A percentile compares a stretch with the other conserved stretches of the same genome.
Evolutionary conservation across 371 early-diverging fungal species (phyloP).

Genomic region (Capillidium heterosporum): DNA sequence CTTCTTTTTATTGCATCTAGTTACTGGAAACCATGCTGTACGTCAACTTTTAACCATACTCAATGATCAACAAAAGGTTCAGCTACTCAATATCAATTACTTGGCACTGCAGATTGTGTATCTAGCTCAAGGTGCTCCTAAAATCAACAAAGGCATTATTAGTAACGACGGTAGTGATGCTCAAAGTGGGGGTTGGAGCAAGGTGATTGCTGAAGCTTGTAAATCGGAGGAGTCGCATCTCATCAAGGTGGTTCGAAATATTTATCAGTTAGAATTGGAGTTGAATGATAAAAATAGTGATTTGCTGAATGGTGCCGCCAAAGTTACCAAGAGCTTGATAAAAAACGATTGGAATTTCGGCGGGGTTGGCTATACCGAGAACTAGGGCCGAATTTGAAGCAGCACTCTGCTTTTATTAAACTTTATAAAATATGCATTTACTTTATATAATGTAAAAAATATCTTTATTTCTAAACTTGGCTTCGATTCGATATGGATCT

Average conservation of each 20-base stretch:
- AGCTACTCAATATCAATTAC: conserved; percentile 1
- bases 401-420: too few species aligned
- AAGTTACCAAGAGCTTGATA: neutral
- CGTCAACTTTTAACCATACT: neutral
- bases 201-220: neutral
- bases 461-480: too few species aligned
- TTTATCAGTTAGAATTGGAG: neutral
- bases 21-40: conserved; percentile 4
- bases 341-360: neutral
- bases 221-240: neutral
- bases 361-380: neutral
- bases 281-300: neutral
- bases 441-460: too few species aligned
- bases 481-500: too few species aligned
- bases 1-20: conserved; percentile 5
- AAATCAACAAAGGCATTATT: neutral
- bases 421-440: too few species aligned
- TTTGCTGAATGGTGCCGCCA: neutral
- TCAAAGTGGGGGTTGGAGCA: neutral
- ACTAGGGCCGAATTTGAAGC: too few species aligned
- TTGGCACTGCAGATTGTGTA: neutral
- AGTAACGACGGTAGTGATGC: neutral
- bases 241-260: neutral
- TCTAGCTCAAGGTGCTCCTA: neutral
- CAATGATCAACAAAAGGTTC: neutral